phyloP scores from a whole-genome alignment of 495 filamentous ascomycete genomes.

The Penicillium tannophilum region DNA sequence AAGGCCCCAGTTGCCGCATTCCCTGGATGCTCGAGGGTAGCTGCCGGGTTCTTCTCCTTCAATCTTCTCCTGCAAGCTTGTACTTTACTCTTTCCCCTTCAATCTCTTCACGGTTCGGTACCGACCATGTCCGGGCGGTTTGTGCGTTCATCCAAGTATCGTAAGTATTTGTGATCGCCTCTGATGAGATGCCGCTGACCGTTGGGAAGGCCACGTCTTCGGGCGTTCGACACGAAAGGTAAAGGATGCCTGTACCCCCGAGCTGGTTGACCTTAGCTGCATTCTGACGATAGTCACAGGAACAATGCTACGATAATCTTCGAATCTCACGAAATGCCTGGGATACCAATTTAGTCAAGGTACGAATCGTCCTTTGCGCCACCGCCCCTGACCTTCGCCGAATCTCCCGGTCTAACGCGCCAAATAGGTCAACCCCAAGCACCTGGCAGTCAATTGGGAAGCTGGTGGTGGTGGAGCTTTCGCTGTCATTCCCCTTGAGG shows the following conservation, averaged over 20 bases:
- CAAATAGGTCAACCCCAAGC: slow-evolving; percentile 85
- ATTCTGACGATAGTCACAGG: slow-evolving; percentile 42
- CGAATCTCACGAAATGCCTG: slow-evolving; percentile 94
- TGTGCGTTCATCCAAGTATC: slow-evolving; percentile 97
- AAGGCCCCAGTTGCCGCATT: slow-evolving; percentile 33
- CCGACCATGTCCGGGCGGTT: slow-evolving; percentile 88
- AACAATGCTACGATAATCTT: slow-evolving; percentile 96
- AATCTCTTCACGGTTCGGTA: slow-evolving; percentile 13
- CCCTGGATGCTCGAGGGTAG: slow-evolving; percentile 24
- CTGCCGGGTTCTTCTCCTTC: slow-evolving; percentile 21
- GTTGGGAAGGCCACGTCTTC: slow-evolving; percentile 86
- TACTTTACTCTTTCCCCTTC: slow-evolving; percentile 12
- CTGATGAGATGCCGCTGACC: slow-evolving; percentile 29
- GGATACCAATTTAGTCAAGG: slow-evolving; percentile 98
- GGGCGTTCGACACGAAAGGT: slow-evolving; percentile 92
- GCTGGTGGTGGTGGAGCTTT: slow-evolving; percentile 95
- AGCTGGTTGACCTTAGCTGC: neutral
- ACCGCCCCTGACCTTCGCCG: slow-evolving; percentile 35
- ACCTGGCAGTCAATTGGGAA: slow-evolving; percentile 98
- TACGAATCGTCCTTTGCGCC: slow-evolving; percentile 39
- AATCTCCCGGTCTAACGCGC: slow-evolving; percentile 27
- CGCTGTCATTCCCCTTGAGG: slow-evolving; percentile 88
- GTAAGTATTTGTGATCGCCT: slow-evolving; percentile 57
- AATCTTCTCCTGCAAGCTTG: slow-evolving; percentile 21
- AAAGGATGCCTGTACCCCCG: slow-evolving; percentile 20